These are phyloP conservation scores for Globisporangium middletonii DNA, from an alignment of 352 stramenopile genomes.

Conservation along the genomic window DNA sequence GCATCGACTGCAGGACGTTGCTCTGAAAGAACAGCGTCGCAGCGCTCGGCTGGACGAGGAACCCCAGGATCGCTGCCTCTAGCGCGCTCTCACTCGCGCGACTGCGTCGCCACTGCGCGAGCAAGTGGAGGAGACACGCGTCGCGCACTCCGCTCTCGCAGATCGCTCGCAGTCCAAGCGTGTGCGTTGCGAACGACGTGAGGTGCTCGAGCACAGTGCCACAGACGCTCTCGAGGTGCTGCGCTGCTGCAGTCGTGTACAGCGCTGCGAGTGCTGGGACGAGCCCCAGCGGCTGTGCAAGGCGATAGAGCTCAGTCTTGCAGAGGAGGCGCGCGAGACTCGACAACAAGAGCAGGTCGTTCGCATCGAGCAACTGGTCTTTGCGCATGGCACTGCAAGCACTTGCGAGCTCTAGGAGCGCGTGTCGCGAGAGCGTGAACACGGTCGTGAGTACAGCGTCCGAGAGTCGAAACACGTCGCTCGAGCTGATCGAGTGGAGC, in stretches of 20 bases:
- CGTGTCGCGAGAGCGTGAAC: not conserved
- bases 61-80: slow-evolving; percentile 1
- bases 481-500: not conserved
- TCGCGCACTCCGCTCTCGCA: not conserved
- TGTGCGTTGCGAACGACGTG: not conserved
- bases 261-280: slow-evolving; percentile 3
- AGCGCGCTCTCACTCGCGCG: not conserved
- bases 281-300: not conserved
- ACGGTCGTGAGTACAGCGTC: not conserved
- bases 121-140: not conserved
- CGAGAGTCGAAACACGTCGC: not conserved
- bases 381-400: not conserved
- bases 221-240: not conserved
- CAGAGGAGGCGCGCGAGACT: slow-evolving; percentile 3
- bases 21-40: slow-evolving; percentile 11
- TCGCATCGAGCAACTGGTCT: not conserved
- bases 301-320: not conserved
- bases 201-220: slow-evolving; percentile 1
- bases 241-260: not conserved
- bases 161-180: not conserved
- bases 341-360: not conserved
- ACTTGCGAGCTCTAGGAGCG: slow-evolving; percentile 1
- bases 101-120: slow-evolving; percentile 1
- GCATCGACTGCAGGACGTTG: slow-evolving; percentile 11
- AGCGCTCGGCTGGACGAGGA: slow-evolving; percentile 5